Conservation (phyloP, 306 rosid species). For the Alnus rubra region DNA sequence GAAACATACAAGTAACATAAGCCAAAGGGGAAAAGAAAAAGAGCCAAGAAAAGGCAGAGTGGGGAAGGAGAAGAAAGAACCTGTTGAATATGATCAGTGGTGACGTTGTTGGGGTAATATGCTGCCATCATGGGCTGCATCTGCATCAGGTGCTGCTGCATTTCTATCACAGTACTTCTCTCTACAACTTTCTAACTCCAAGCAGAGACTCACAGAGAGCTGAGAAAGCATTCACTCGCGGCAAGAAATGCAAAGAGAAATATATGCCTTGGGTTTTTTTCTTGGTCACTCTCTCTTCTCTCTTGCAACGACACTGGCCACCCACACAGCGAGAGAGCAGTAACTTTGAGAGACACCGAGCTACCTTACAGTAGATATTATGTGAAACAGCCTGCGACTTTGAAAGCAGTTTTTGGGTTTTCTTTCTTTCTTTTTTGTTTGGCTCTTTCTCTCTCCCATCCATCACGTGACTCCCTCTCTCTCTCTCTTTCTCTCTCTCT, state of each 20-base stretch:
- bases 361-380: neutral
- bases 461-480: neutral
- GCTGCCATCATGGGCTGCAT: constrained; percentile 99
- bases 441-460: neutral
- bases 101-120: constrained; percentile 96
- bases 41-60: neutral
- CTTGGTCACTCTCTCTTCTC: neutral
- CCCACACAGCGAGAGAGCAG: constrained; percentile 18
- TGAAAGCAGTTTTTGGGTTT: constrained; percentile 31
- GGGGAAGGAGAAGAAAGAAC: constrained; percentile 37
- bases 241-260: constrained; percentile 34
- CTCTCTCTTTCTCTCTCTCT: no score
- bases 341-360: constrained; percentile 8
- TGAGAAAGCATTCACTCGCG: constrained; percentile 25
- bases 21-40: neutral
- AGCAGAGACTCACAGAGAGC: constrained; percentile 31
- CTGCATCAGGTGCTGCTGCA: constrained; percentile 99
- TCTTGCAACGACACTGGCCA: constrained; percentile 38
- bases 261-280: constrained; percentile 25
- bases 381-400: neutral
- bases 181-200: constrained; percentile 30
- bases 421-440: constrained; percentile 20
- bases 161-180: constrained; percentile 35
- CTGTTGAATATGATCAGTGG: constrained; percentile 99
- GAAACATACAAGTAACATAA: neutral